Evolutionary conservation across 2,329 filamentous ascomycete genomes (phyloP).

Genomic region (Ophiostoma montium): DNA sequence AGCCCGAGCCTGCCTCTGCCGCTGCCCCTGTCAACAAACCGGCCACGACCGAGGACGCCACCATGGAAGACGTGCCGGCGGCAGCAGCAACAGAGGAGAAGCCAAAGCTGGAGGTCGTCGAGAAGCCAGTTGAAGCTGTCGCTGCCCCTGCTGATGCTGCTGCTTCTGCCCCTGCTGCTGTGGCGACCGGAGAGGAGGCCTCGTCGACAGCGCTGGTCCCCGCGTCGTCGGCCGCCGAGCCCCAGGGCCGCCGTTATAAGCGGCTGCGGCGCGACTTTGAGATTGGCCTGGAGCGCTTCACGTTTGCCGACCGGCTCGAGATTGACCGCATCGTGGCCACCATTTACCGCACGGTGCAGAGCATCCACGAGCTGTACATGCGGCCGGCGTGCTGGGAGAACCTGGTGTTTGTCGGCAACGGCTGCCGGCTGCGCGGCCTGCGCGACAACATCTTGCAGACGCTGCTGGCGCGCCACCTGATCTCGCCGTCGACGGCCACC

Average conservation of each 20-base stretch:
- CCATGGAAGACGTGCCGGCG: conserved; percentile 7
- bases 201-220: conserved; percentile 3
- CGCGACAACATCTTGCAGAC: conserved; percentile 76
- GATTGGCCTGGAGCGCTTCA: conserved; percentile 63
- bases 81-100: conserved; percentile 1
- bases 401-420: conserved; percentile 83
- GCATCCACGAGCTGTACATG: conserved; percentile 72
- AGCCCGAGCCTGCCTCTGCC: neutral
- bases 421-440: conserved; percentile 59
- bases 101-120: neutral
- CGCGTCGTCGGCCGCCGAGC: conserved; percentile 8
- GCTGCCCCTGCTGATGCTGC: neutral
- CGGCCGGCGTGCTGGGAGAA: conserved; percentile 84
- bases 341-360: conserved; percentile 70
- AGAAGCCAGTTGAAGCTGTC: neutral
- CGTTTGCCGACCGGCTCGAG: conserved; percentile 52
- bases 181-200: neutral
- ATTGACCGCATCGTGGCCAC: conserved; percentile 73
- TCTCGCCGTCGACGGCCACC: conserved; percentile 83
- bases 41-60: conserved; percentile 4
- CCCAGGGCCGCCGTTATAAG: conserved; percentile 14
- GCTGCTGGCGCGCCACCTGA: conserved; percentile 67
- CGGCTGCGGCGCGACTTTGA: conserved; percentile 52
- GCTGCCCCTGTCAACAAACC: neutral
- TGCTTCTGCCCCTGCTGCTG: conserved; percentile 1